phyloP scores from a whole-genome alignment of 352 stramenopile species.

The Pythium guiyangense region DNA sequence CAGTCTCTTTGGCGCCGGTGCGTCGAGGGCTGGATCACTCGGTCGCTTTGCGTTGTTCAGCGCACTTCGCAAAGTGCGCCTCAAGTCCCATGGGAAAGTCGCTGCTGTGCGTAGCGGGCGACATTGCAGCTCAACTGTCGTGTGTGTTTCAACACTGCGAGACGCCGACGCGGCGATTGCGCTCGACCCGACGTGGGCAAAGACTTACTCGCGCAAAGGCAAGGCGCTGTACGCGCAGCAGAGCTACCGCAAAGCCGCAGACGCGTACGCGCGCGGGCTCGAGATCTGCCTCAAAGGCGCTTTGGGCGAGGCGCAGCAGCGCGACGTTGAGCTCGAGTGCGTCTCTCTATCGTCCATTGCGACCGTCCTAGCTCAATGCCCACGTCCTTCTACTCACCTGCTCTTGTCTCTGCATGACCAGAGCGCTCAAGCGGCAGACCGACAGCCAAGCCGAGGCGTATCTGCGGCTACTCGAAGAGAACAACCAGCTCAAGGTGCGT shows the following conservation, averaged over 20 bases:
- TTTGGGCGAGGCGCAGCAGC: constrained; percentile 53
- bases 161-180: constrained; percentile 61
- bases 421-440: constrained; percentile 63
- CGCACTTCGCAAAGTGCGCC: no score
- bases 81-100: no score
- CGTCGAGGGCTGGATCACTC: no score
- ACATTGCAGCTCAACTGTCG: no score
- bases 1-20: no score
- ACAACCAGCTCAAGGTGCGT: constrained; percentile 63
- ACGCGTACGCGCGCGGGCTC: constrained; percentile 68
- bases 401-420: constrained; percentile 9
- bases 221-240: constrained; percentile 72
- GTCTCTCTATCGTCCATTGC: constrained; percentile 7
- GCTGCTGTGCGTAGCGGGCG: no score
- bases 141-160: constrained; percentile 13
- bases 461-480: constrained; percentile 70
- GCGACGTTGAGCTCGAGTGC: constrained; percentile 70
- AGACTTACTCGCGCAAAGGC: constrained; percentile 73
- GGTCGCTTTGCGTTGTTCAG: no score
- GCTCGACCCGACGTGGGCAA: constrained; percentile 64
- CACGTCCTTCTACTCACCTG: background rate
- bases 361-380: background rate
- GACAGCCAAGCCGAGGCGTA: constrained; percentile 68
- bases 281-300: constrained; percentile 71
- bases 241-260: constrained; percentile 58